These are phyloP conservation scores for Cryptococcus sp. DNA, from an alignment of 1,284 basidiomycete species.

Conservation along the genomic window DNA sequence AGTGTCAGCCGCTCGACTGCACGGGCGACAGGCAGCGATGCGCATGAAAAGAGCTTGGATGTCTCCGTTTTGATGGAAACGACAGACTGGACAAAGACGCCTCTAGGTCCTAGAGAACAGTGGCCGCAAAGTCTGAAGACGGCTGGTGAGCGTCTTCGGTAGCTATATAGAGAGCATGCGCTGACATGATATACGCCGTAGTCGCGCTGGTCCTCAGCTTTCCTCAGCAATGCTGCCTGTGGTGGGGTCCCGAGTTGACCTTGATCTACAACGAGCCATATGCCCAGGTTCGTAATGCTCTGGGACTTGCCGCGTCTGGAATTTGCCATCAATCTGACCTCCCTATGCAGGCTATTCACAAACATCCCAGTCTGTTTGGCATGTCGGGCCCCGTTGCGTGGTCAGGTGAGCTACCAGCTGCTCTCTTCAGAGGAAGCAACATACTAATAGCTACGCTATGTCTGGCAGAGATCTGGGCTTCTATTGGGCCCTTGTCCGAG, in stretches of 20 bases:
- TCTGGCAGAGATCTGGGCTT: constrained; percentile 37
- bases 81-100: constrained; percentile 44
- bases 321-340: constrained; percentile 2
- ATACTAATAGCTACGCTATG: too few species aligned
- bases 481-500: constrained; percentile 41
- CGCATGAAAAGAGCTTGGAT: constrained; percentile 16
- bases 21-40: neutral
- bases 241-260: constrained; percentile 47
- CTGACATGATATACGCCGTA: constrained; percentile 1
- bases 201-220: constrained; percentile 37
- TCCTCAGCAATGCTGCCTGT: constrained; percentile 41
- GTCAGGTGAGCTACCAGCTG: constrained; percentile 41
- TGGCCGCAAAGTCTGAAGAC: constrained; percentile 43
- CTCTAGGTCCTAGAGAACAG: constrained; percentile 32
- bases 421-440: too few species aligned
- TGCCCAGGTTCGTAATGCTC: constrained; percentile 22
- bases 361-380: constrained; percentile 45
- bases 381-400: constrained; percentile 40
- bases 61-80: constrained; percentile 32
- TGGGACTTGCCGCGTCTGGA: neutral
- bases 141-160: constrained; percentile 21
- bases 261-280: constrained; percentile 46
- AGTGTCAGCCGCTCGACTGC: constrained; percentile 15
- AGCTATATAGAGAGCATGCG: neutral
- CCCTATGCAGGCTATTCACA: constrained; percentile 24